These are phyloP conservation scores for Lippia alba DNA, from an alignment of 305 asterid species.

Conservation along the genomic window DNA sequence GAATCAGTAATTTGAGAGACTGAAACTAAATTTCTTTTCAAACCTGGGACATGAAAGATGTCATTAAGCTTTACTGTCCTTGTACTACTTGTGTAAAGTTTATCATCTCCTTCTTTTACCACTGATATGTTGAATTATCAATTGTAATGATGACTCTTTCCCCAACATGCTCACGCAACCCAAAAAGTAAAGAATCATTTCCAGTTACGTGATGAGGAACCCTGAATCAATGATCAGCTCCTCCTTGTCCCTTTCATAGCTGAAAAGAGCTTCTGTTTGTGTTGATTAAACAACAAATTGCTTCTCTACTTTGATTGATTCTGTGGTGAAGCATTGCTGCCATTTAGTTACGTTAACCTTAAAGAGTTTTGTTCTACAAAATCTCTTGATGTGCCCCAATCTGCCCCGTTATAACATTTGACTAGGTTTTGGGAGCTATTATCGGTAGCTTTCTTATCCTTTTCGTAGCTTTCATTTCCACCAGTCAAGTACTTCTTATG, in stretches of 20 bases:
- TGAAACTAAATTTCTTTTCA: slow-evolving; percentile 15
- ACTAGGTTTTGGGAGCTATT: background rate
- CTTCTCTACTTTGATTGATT: background rate
- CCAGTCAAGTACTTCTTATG: background rate
- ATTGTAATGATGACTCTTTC: slow-evolving; percentile 22
- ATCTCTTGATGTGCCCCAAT: slow-evolving; percentile 6
- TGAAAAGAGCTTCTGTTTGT: background rate
- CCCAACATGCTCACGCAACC: background rate
- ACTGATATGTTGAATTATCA: slow-evolving; percentile 32
- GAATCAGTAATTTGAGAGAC: slow-evolving; percentile 14
- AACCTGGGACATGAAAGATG: slow-evolving; percentile 17
- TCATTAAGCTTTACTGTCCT: background rate
- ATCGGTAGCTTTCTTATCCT: background rate
- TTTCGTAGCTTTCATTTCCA: background rate
- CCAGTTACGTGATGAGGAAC: slow-evolving; percentile 26
- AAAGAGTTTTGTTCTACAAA: slow-evolving; percentile 4
- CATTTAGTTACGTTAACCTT: slow-evolving; percentile 28
- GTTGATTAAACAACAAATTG: background rate
- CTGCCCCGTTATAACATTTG: slow-evolving; percentile 24
- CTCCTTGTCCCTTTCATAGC: background rate
- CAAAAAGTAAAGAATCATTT: slow-evolving; percentile 22
- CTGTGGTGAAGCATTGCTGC: slow-evolving; percentile 27
- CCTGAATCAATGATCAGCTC: slow-evolving; percentile 41
- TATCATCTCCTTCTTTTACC: slow-evolving; percentile 17
- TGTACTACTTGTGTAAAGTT: background rate